Evolutionary conservation across 2,329 filamentous ascomycete species (phyloP).

Genomic region (Ophiostoma sp.): DNA sequence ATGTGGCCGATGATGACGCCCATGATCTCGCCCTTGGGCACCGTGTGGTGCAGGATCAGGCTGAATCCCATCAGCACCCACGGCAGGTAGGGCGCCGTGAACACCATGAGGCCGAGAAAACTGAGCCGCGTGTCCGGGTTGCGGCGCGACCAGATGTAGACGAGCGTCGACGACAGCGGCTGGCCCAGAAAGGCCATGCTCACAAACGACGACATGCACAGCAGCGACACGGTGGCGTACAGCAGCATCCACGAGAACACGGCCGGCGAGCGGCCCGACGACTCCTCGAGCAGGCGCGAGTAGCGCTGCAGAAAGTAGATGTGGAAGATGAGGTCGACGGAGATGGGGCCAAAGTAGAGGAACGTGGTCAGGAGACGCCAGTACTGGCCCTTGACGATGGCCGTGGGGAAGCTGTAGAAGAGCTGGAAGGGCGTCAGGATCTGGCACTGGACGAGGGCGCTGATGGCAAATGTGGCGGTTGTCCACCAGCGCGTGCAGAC

Average conservation of each 20-base stretch:
- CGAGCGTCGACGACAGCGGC: slow-evolving; percentile 82
- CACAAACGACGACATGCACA: slow-evolving; percentile 77
- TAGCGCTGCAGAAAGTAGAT: slow-evolving; percentile 98
- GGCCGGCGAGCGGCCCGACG: slow-evolving; percentile 82
- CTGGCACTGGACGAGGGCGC: slow-evolving; percentile 85
- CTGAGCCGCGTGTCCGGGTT: slow-evolving; percentile 89
- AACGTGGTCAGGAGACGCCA: slow-evolving; percentile 97
- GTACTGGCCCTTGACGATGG: slow-evolving; percentile 92
- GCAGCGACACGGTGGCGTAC: slow-evolving; percentile 74
- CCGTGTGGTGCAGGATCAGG: slow-evolving; percentile 77
- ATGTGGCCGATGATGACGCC: slow-evolving; percentile 92
- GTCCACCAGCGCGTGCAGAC: slow-evolving; percentile 97
- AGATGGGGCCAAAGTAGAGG: slow-evolving; percentile 93
- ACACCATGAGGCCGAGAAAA: slow-evolving; percentile 81
- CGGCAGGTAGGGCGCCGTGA: slow-evolving; percentile 88
- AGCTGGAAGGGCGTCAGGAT: slow-evolving; percentile 90
- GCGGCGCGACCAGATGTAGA: slow-evolving; percentile 95
- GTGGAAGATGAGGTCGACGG: slow-evolving; percentile 90
- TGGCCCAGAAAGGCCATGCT: slow-evolving; percentile 94
- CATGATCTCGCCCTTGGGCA: slow-evolving; percentile 94
- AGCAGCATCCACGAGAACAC: slow-evolving; percentile 92
- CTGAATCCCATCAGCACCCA: slow-evolving; percentile 95
- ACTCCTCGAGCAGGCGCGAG: slow-evolving; percentile 89
- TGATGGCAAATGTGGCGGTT: slow-evolving; percentile 80
- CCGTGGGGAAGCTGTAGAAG: slow-evolving; percentile 91